These are phyloP conservation scores for Cutaneotrichosporon cavernicola DNA, from an alignment of 1,284 basidiomycete species.

Conservation along the genomic window DNA sequence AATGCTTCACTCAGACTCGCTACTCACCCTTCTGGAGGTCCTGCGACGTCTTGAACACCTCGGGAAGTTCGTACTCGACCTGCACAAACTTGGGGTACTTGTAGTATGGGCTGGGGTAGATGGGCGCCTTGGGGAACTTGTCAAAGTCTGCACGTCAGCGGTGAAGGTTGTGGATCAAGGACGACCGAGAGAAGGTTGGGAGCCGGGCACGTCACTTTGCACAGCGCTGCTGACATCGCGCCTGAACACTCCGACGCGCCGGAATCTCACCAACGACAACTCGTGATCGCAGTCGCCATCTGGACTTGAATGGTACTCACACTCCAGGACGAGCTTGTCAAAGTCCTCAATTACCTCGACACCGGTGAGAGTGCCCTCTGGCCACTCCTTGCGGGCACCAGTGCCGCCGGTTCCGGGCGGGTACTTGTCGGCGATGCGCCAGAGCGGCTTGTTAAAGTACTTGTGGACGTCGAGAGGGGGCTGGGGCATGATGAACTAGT, in stretches of 20 bases:
- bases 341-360: conserved; percentile 50
- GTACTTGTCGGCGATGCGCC: conserved; percentile 45
- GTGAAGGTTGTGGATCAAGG: not conserved
- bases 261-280: not conserved
- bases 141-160: conserved; percentile 24
- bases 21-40: conserved; percentile 51
- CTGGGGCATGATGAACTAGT: conserved; percentile 48
- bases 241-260: not conserved
- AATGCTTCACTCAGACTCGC: not conserved
- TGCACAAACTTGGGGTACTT: conserved; percentile 52
- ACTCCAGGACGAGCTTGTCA: conserved; percentile 38
- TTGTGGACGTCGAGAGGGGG: conserved; percentile 49
- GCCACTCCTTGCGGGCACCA: conserved; percentile 45
- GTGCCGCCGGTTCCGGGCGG: conserved; percentile 53
- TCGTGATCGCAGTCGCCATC: not conserved
- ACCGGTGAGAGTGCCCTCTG: conserved; percentile 43
- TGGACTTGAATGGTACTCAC: conserved; percentile 33
- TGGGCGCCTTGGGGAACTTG: conserved; percentile 36
- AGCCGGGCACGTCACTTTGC: not conserved
- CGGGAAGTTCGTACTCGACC: conserved; percentile 40
- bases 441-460: conserved; percentile 47
- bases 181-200: not conserved
- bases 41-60: conserved; percentile 43
- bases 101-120: conserved; percentile 47
- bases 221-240: not conserved